Percentiles rank a stretch among this genome's conserved stretches.
Conservation (phyloP, 257 asterid species). For the Hygrophila difformis region DNA sequence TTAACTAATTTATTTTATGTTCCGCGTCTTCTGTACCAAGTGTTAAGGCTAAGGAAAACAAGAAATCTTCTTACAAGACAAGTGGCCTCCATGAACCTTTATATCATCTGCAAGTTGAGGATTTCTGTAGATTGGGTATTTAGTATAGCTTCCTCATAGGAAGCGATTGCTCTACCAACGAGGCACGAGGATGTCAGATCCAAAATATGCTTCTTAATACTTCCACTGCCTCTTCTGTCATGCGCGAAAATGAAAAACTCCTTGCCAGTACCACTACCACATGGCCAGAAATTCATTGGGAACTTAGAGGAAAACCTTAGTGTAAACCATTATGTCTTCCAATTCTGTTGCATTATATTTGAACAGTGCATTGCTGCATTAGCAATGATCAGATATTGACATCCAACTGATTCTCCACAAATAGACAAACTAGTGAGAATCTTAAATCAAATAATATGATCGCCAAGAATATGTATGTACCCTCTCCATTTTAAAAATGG, state of each 20-base stretch:
- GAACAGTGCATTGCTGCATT: no score
- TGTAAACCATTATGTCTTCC: constrained; percentile 93
- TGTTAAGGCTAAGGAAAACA: not conserved
- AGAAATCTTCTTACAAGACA: constrained; percentile 46
- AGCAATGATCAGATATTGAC: no score
- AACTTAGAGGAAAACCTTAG: constrained; percentile 85
- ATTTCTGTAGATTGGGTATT: constrained; percentile 62
- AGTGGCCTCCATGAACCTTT: constrained; percentile 93
- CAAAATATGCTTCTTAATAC: constrained; percentile 83
- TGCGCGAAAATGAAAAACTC: constrained; percentile 93
- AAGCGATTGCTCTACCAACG: constrained; percentile 95
- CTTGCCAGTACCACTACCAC: constrained; percentile 74
- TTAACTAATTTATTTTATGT: no score
- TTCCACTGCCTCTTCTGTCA: constrained; percentile 87
- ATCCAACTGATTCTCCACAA: no score
- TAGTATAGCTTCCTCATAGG: constrained; percentile 92
- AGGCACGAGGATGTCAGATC: constrained; percentile 69
- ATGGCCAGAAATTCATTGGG: constrained; percentile 74
- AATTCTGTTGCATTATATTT: constrained; percentile 67
- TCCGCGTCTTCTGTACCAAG: no score
- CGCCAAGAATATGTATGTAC: no score
- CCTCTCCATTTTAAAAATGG: no score
- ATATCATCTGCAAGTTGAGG: constrained; percentile 52
- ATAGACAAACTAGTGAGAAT: no score
- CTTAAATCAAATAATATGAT: no score